Evolutionary conservation across 768 basidiomycete genomes (phyloP).

Genomic region (Lactarius quietus): DNA sequence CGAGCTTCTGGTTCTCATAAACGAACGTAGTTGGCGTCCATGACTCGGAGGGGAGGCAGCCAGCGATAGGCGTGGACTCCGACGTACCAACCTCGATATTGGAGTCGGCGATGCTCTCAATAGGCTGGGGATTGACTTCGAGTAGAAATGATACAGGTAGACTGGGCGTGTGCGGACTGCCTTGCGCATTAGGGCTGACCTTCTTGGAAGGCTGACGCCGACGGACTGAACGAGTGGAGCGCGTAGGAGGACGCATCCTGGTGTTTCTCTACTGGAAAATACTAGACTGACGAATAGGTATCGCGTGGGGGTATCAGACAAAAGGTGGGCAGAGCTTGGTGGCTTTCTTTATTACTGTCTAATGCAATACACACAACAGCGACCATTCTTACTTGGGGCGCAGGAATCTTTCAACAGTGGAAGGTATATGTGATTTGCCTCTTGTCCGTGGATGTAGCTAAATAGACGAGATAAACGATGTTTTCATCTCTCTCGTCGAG

Average conservation of each 20-base stretch:
- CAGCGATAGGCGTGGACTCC: not conserved
- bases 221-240: constrained; percentile 32
- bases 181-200: not conserved
- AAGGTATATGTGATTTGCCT: not conserved
- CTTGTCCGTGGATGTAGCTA: not conserved
- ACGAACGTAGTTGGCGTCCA: constrained; percentile 10
- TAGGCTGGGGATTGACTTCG: not conserved
- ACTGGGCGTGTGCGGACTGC: not conserved
- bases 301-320: constrained; percentile 6
- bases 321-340: not conserved
- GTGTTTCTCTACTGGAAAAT: constrained; percentile 8
- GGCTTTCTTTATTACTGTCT: not conserved
- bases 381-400: not conserved
- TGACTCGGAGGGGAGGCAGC: constrained; percentile 3
- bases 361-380: not conserved
- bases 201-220: constrained; percentile 23
- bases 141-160: constrained; percentile 1
- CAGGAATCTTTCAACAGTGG: not conserved
- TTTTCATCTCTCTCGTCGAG: not conserved
- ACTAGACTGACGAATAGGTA: constrained; percentile 14
- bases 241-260: constrained; percentile 30
- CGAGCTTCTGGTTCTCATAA: constrained; percentile 6
- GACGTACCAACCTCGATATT: not conserved
- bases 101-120: not conserved
- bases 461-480: not conserved